Percentiles rank a stretch among this genome's conserved stretches.
phyloP scores from a whole-genome alignment of 331 rosid genomes.

The Ulmus americana region DNA sequence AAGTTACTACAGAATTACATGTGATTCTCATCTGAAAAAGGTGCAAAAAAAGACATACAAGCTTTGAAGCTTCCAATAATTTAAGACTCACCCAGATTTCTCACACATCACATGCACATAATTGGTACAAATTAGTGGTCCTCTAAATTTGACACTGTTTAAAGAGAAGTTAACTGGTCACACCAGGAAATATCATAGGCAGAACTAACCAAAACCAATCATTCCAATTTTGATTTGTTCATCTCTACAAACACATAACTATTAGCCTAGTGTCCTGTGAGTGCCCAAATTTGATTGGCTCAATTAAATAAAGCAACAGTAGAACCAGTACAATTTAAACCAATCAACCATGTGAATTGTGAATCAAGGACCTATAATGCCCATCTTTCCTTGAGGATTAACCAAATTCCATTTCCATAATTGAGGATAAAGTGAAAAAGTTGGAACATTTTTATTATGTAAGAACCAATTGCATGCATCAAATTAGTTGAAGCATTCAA shows the following conservation, averaged over 20 bases:
- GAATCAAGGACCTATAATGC: not conserved
- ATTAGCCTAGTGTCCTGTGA: too few relatives aligned
- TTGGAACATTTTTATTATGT: not conserved
- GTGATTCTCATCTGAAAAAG: not conserved
- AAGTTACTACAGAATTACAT: not conserved
- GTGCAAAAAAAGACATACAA: not conserved
- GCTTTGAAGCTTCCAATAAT: not conserved
- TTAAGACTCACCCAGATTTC: not conserved
- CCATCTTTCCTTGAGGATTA: slow-evolving; percentile 3
- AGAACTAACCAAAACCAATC: not conserved
- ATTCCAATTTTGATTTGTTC: not conserved
- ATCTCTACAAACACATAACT: too few relatives aligned
- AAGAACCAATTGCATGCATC: not conserved
- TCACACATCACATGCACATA: not conserved
- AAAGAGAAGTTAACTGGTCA: not conserved
- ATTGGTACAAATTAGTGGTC: not conserved
- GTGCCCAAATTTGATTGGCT: not conserved
- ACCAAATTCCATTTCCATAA: not conserved
- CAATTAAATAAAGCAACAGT: not conserved
- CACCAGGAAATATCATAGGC: not conserved
- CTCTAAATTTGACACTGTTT: not conserved
- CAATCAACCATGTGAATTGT: too few relatives aligned
- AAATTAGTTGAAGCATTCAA: not conserved
- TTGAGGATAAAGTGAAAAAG: not conserved
- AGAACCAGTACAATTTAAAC: too few relatives aligned